Base-by-base conservation (phyloP, 345 rosid species). In the Hevea brasiliensis region DNA sequence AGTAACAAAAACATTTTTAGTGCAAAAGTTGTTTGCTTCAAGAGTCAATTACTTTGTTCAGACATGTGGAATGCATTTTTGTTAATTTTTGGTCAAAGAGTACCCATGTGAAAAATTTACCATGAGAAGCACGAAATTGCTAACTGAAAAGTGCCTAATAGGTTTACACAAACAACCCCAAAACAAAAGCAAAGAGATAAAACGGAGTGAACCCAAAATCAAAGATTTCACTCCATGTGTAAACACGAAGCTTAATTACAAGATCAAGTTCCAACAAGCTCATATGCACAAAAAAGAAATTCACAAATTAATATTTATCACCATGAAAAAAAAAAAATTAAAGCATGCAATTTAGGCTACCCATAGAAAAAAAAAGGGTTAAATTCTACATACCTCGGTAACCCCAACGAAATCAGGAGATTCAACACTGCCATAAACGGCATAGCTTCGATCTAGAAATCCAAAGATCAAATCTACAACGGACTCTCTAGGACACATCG, bases 381-480 rank as follows among this genome's bases (percentile, higher is more conserved):
- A 61, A 8, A 4, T 8, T 15, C 4, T 18, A 67, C 29, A 14
- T 81, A 94, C 98, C 94, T 92, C 92, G 29, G 83, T 85, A 69
- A 92, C 88, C 9, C 86, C 83, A 67, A 80, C 60, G 54, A 85
- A 77, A 62, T 47, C 20, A 72, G 79, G 66, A 70, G 86, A 85
- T 41, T 74, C 81, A 61, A 47, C 50, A 63, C n/a, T 76, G 47
- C 60, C 82, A 62, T 67, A 53, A 47, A 79, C 40, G 56, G 42
- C 75, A 71, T 89, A 92, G 70, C 45, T 61, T 37, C 70, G 82
- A 79, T 90, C 82, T 56, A 78, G 81, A 78, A 88, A 83, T 73
- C 81, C 81, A 47, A 88, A 81, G 88, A 86, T 77, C 75, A 83
- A 82, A 68, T 88, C 96, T 24, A 62, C 35, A 44, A 70, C 54